Evolutionary conservation across 495 filamentous ascomycete genomes (phyloP).

Genomic region (Antarctomyces pellizariae): DNA sequence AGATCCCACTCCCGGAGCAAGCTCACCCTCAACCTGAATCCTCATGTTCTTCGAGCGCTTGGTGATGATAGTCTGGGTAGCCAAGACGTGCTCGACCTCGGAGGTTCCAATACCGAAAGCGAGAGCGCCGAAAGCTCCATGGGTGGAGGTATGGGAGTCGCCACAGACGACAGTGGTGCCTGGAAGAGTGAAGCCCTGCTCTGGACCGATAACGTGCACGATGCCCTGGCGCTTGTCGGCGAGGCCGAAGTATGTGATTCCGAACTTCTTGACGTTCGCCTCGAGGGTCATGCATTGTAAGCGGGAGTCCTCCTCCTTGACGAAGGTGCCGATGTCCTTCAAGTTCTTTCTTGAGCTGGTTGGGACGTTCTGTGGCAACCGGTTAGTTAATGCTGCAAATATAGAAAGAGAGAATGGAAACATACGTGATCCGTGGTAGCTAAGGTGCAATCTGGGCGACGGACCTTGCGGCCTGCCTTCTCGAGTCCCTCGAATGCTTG

Average conservation of each 20-base stretch:
- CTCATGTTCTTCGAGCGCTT: conserved; percentile 96
- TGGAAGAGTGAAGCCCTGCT: conserved; percentile 95
- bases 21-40: conserved; percentile 76
- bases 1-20: conserved; percentile 79
- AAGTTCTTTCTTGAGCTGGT: conserved; percentile 73
- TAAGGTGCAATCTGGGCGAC: conserved; percentile 86
- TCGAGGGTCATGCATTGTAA: conserved; percentile 87
- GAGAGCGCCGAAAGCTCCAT: conserved; percentile 87
- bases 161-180: conserved; percentile 95
- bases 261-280: conserved; percentile 91
- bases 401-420: conserved; percentile 4
- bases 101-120: conserved; percentile 96
- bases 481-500: conserved; percentile 94
- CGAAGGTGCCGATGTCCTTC: conserved; percentile 68
- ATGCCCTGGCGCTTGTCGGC: conserved; percentile 94
- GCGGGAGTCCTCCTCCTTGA: conserved; percentile 82
- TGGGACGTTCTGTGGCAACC: conserved; percentile 58
- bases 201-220: conserved; percentile 95
- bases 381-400: conserved; percentile 1
- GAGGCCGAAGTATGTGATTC: conserved; percentile 90
- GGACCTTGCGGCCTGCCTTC: conserved; percentile 66
- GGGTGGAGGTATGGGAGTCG: conserved; percentile 92
- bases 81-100: conserved; percentile 95
- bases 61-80: conserved; percentile 86
- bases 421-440: conserved; percentile 93